Base-by-base conservation (phyloP, 2,329 filamentous ascomycete species). In the Diaporthe sp. region DNA sequence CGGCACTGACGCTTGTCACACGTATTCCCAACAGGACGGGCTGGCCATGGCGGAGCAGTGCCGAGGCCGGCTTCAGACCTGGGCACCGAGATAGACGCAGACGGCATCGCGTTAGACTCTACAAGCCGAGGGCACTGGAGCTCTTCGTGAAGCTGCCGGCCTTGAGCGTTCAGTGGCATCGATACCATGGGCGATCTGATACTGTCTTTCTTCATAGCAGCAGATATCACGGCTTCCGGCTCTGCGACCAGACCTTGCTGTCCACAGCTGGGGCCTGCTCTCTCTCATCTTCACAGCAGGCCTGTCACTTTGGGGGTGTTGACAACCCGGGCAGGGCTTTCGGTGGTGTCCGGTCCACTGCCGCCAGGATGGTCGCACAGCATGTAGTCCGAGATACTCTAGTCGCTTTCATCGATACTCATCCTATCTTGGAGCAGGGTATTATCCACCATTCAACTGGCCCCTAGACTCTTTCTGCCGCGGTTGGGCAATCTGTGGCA, bases 291-390 rank as follows among this genome's bases (percentile, higher is more conserved):
- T 40, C 30, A 38, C n/a, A 52, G 6, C 47, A 17, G n/a, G 33
- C 64, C 22, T 54, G 47, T 22, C 22, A 30, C 45, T 38, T 12
- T 52, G n/a, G 33, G 33, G 15, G 25, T 67, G 47, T 38, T 38
- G 30, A 50, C n/a, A 35, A 52, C 33, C 25, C 64, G 47, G 47
- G 47, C n/a, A 15, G 19, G 30, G 15, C 9, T 30, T 22, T 57
- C 30, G 28, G 28, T 4, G 54, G 15, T 15, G 22, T 19, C 40
- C 30, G 60, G 40, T 45, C 60, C 45, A 22, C 33, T 40, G 35
- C 25, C 30, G 8, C 8, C 33, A 54, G 33, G 12, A 7, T 68
- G 64, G 64, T 68, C 33, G 47, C 47, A 68, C 64, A 68, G 64
- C 64, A 68, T 68, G 25, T n/a, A 28, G 30, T 28, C 15, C 33